phyloP scores from a whole-genome alignment of 2,329 filamentous ascomycete genomes.

The Mollisia scopiformis region DNA sequence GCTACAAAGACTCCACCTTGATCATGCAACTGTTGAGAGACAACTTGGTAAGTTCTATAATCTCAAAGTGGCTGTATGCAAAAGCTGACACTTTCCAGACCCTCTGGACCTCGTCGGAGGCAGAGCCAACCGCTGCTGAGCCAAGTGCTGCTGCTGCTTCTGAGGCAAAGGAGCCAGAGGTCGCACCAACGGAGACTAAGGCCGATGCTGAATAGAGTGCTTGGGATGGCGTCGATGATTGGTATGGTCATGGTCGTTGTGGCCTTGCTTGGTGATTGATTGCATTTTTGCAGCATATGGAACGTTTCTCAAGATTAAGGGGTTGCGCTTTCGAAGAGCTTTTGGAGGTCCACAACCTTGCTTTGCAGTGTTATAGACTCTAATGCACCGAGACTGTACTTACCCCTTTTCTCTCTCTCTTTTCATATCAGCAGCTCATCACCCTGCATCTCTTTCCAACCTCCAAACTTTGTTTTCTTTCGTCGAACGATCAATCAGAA shows the following conservation, averaged over 20 bases:
- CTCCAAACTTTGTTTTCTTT: slow-evolving; percentile 4
- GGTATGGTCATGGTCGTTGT: slow-evolving; percentile 34
- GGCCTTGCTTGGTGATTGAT: slow-evolving; percentile 30
- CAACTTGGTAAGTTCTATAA: slow-evolving; percentile 64
- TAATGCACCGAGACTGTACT: slow-evolving; percentile 35
- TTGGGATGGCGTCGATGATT: slow-evolving; percentile 37
- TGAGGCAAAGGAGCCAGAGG: slow-evolving; percentile 51
- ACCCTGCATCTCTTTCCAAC: slow-evolving; percentile 12
- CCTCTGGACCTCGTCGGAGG: slow-evolving; percentile 98
- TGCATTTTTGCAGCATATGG: slow-evolving; percentile 36
- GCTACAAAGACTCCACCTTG: slow-evolving; percentile 97
- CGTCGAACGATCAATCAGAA: not conserved
- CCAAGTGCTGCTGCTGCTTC: slow-evolving; percentile 59
- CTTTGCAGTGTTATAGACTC: slow-evolving; percentile 36
- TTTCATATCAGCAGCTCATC: slow-evolving; percentile 6
- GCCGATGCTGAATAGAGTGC: slow-evolving; percentile 36
- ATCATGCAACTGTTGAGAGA: slow-evolving; percentile 99
- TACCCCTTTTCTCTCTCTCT: slow-evolving; percentile 19
- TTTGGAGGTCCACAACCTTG: slow-evolving; percentile 34
- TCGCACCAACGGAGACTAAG: slow-evolving; percentile 44
- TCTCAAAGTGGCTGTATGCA: not conserved
- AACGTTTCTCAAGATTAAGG: slow-evolving; percentile 24
- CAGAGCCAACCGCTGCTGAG: slow-evolving; percentile 73
- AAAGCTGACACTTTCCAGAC: slow-evolving; percentile 60
- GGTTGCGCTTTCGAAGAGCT: slow-evolving; percentile 30